Conservation (phyloP, 345 rosid species). For the Gossypium herbaceum region DNA sequence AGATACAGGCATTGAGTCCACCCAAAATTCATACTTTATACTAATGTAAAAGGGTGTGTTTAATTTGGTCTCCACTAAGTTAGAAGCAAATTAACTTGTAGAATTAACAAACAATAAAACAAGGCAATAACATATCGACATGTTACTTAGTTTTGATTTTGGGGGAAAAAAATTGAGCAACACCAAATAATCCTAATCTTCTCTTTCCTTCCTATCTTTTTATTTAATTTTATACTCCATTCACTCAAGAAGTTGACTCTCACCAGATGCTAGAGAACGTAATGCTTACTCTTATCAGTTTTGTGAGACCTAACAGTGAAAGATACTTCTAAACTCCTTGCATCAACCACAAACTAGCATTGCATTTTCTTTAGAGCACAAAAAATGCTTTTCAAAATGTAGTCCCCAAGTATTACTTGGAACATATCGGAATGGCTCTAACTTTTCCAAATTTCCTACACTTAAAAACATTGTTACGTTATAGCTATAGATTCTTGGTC, state of each 20-base stretch:
- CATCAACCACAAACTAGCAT: not conserved
- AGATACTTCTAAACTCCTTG: not conserved
- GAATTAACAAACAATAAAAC: not conserved
- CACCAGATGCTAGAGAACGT: not conserved
- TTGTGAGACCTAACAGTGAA: not conserved
- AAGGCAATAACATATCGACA: not conserved
- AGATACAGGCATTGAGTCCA: not conserved
- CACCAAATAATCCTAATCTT: not conserved
- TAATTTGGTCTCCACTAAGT: not conserved
- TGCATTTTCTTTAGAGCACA: not conserved
- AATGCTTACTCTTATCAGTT: not conserved
- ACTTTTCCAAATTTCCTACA: not conserved
- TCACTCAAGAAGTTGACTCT: not conserved
- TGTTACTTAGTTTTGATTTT: not conserved
- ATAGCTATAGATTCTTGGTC: no score
- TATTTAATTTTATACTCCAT: not conserved
- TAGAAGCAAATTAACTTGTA: not conserved
- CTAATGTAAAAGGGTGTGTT: not conserved
- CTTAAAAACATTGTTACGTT: not conserved
- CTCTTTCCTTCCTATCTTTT: not conserved
- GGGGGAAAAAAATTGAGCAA: not conserved
- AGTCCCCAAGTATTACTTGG: not conserved
- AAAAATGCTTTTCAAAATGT: not conserved
- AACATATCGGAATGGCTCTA: not conserved
- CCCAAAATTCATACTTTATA: not conserved